These are phyloP conservation scores for Herpomyces periplanetae DNA, from an alignment of 2,329 filamentous ascomycete species.

Conservation along the genomic window DNA sequence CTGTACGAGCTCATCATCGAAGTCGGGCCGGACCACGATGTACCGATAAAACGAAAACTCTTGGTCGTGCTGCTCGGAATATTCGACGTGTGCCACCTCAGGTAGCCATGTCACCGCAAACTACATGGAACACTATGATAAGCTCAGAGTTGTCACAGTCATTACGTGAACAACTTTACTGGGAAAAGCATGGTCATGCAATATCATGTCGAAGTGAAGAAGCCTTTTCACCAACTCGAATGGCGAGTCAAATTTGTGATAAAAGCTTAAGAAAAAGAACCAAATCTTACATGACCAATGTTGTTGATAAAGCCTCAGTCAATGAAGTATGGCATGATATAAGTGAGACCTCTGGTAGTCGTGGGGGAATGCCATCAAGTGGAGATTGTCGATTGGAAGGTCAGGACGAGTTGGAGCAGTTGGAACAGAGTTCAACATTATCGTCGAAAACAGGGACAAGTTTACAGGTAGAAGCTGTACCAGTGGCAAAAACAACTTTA, in stretches of 20 bases:
- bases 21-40: too few relatives aligned
- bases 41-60: slow-evolving; percentile 23
- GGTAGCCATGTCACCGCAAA: slow-evolving; percentile 63
- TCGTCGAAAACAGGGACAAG: too few relatives aligned
- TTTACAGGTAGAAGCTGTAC: too few relatives aligned
- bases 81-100: too few relatives aligned
- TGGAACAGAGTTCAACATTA: too few relatives aligned
- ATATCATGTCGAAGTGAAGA: too few relatives aligned
- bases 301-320: slow-evolving; percentile 5
- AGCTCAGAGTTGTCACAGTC: slow-evolving; percentile 76
- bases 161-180: slow-evolving; percentile 55
- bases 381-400: too few relatives aligned
- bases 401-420: too few relatives aligned
- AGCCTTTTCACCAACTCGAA: slow-evolving; percentile 38
- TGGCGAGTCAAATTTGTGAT: slow-evolving; percentile 50
- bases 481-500: too few relatives aligned
- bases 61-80: neutral
- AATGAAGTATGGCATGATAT: slow-evolving; percentile 16
- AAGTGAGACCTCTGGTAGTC: slow-evolving; percentile 45
- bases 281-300: slow-evolving; percentile 17
- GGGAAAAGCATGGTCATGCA: slow-evolving; percentile 90
- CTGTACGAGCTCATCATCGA: too few relatives aligned
- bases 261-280: slow-evolving; percentile 51
- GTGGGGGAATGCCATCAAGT: slow-evolving; percentile 38
- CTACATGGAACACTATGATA: slow-evolving; percentile 76